Conservation (phyloP, 441 rosid genomes). For the Monsonia emarginata region DNA sequence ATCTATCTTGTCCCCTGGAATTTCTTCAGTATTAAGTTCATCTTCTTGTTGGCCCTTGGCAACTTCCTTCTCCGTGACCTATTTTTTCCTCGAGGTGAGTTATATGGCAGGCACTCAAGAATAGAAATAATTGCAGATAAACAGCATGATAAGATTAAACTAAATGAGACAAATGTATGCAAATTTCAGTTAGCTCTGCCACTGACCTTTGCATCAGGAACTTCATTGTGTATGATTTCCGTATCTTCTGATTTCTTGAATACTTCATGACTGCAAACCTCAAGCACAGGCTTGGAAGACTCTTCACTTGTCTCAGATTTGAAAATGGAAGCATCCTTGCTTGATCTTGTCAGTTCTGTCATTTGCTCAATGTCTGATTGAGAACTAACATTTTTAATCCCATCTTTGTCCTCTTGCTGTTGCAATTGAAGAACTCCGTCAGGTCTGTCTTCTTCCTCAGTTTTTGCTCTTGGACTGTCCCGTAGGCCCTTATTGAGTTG, state of each 20-base stretch:
- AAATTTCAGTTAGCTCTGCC: conserved; percentile 7
- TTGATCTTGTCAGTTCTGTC: conserved; percentile 6
- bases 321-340: conserved; percentile 7
- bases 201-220: conserved; percentile 38
- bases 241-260: conserved; percentile 18
- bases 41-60: conserved; percentile 19
- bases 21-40: conserved; percentile 24
- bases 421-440: conserved; percentile 12
- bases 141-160: neutral
- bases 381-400: conserved; percentile 13
- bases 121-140: conserved; percentile 7
- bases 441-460: conserved; percentile 9
- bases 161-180: neutral
- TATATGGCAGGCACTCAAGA: neutral
- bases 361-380: conserved; percentile 13
- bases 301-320: conserved; percentile 18
- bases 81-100: conserved; percentile 9
- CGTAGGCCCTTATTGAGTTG: neutral
- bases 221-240: conserved; percentile 19
- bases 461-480: conserved; percentile 7
- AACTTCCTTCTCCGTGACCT: conserved; percentile 27
- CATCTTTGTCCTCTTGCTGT: conserved; percentile 7
- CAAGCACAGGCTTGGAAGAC: conserved; percentile 13
- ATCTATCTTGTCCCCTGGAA: conserved; percentile 20
- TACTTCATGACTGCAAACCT: conserved; percentile 10